These are phyloP conservation scores for Erodium moschatum DNA, from an alignment of 441 rosid species.

Conservation along the genomic window DNA sequence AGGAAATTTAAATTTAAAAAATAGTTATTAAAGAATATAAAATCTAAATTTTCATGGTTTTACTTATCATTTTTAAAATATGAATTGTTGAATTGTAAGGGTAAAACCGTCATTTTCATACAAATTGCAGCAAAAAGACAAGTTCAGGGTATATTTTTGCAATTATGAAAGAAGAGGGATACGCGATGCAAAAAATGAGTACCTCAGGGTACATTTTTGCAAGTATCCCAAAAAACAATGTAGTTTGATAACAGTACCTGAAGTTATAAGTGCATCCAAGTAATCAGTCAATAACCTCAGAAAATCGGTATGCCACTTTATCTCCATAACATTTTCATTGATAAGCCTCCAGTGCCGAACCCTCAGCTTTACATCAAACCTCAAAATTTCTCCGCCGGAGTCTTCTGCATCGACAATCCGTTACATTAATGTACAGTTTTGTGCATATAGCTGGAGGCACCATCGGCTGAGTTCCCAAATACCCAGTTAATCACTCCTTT, in stretches of 20 bases:
- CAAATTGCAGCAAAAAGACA: too few relatives aligned
- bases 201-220: too few relatives aligned
- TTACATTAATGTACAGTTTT: slow-evolving; percentile 6
- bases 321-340: slow-evolving; percentile 7
- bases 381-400: slow-evolving; percentile 13
- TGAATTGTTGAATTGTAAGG: too few relatives aligned
- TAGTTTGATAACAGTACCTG: slow-evolving; percentile 30
- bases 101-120: too few relatives aligned
- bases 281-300: slow-evolving; percentile 20
- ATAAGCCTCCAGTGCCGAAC: slow-evolving; percentile 19
- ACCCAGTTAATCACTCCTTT: slow-evolving; percentile 14
- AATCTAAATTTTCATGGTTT: too few relatives aligned
- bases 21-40: too few relatives aligned
- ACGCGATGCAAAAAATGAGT: too few relatives aligned
- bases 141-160: too few relatives aligned
- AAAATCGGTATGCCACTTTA: slow-evolving; percentile 10
- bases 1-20: too few relatives aligned
- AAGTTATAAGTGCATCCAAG: slow-evolving; percentile 18
- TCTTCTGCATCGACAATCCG: slow-evolving; percentile 14
- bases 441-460: slow-evolving; percentile 18
- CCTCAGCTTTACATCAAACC: slow-evolving; percentile 24
- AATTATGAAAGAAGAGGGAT: too few relatives aligned
- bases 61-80: too few relatives aligned
- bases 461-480: slow-evolving; percentile 14
- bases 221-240: neutral